These are phyloP conservation scores for Jasminum sambac DNA, from an alignment of 257 asterid species.

Conservation along the genomic window DNA sequence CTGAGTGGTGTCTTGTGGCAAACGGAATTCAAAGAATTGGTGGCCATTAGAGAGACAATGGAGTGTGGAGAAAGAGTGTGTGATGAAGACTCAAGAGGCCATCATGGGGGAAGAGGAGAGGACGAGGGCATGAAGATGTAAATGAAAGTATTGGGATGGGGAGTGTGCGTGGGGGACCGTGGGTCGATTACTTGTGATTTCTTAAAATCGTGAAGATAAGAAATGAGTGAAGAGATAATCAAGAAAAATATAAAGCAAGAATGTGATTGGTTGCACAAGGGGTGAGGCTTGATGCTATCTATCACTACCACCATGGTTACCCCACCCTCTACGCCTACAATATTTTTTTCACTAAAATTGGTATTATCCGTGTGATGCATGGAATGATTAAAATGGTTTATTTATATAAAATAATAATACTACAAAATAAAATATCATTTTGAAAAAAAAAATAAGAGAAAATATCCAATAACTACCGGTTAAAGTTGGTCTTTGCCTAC, in stretches of 20 bases:
- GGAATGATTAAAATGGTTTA: too few species aligned
- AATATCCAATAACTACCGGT: too few species aligned
- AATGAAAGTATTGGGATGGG: not conserved
- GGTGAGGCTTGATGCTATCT: conserved; percentile 47
- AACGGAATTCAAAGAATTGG: conserved; percentile 58
- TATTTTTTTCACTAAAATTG: too few species aligned
- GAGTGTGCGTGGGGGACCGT: conserved; percentile 14
- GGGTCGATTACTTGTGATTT: conserved; percentile 14
- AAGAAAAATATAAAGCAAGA: conserved; percentile 35
- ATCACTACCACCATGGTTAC: conserved; percentile 9
- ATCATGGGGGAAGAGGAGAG: not conserved
- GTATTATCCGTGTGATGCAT: too few species aligned
- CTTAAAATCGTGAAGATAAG: conserved; percentile 46
- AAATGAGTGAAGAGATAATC: conserved; percentile 59
- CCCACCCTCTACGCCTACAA: not conserved
- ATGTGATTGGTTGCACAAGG: conserved; percentile 55
- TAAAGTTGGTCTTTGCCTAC: too few species aligned
- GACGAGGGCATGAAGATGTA: not conserved
- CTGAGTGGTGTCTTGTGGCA: conserved; percentile 39
- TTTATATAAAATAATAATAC: too few species aligned
- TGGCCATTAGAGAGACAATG: conserved; percentile 47
- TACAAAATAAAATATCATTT: too few species aligned
- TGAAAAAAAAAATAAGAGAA: too few species aligned
- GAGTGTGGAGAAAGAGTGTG: not conserved
- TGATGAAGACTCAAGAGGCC: not conserved